Evolutionary conservation across 2,329 filamentous ascomycete genomes (phyloP), one percentile per base, ranked within the genome.

Genomic region (Trichoderma afroharzianum): DNA sequence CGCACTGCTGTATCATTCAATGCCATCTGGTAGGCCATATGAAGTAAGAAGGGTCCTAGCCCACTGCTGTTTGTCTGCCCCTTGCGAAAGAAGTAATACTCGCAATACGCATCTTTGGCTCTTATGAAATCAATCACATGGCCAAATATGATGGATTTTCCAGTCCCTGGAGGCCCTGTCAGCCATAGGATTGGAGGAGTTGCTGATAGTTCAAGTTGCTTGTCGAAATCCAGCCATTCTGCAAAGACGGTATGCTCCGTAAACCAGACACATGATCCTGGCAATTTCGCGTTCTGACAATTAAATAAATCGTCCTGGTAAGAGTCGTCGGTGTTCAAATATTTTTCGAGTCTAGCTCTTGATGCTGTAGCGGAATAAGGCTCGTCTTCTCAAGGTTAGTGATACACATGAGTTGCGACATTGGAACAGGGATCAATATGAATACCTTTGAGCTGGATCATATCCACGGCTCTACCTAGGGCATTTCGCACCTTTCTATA

Each of bases 141-240:
- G 9, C 63, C 61, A 6, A 26, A 36, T 15, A 72, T 69, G 18
- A 72, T 26, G 12, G 70, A 72, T n/a, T 72, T 72, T 14, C 70
- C 70, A 32, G 64, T 15, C 11, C 70, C 70, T 26, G 58, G 57
- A 8, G 15, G 24, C 53, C 70, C 63, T 26, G 53, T 47, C 11
- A 72, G 57, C 63, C 70, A 72, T 21, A 50, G 28, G 14, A 72
- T 24, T 4, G 70, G 43, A 14, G 57, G 26, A 11, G 70, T 47
- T 15, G 12, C 21, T 11, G 43, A 14, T 12, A 43, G 2, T n/a
- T 43, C 39, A 4, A 9, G n/a, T 18, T n/a, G 6, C 15, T 30
- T 24, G 14, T 57, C 63, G 55, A 69, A 24, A 36, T 58, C 5
- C 6, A 33, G 61, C 57, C 57, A 61, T 6, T 61, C 57, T 7